Percentiles rank a stretch among this genome's conserved stretches.
Evolutionary conservation across 345 rosid genomes (phyloP).

Genomic region (Brassica cretica): DNA sequence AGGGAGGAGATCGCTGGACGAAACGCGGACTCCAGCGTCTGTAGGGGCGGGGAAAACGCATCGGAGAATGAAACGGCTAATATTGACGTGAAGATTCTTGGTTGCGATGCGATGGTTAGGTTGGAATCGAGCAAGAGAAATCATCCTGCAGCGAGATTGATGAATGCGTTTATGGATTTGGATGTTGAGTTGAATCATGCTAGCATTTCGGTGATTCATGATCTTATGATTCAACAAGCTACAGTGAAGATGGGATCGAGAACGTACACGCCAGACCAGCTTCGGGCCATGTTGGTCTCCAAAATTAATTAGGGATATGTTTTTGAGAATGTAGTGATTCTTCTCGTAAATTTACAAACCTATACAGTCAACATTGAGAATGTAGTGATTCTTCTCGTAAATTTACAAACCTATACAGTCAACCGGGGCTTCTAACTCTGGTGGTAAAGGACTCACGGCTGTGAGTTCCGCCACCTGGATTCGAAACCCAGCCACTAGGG

Average conservation of each 20-base stretch:
- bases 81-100: background rate
- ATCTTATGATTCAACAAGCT: background rate
- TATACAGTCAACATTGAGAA: too few relatives aligned
- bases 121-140: background rate
- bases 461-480: too few relatives aligned
- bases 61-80: background rate
- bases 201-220: background rate
- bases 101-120: constrained; percentile 1
- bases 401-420: too few relatives aligned
- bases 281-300: background rate
- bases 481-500: too few relatives aligned
- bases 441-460: too few relatives aligned
- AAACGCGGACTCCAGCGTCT: background rate
- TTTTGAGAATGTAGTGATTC: too few relatives aligned
- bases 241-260: background rate
- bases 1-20: background rate
- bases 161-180: background rate
- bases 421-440: too few relatives aligned
- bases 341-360: too few relatives aligned
- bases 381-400: too few relatives aligned
- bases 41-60: background rate
- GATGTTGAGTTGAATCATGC: background rate
- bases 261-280: background rate
- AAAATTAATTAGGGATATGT: background rate
- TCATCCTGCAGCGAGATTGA: background rate